Conservation (phyloP, 1,284 basidiomycete species). For the Trichosporon coremiiforme region DNA sequence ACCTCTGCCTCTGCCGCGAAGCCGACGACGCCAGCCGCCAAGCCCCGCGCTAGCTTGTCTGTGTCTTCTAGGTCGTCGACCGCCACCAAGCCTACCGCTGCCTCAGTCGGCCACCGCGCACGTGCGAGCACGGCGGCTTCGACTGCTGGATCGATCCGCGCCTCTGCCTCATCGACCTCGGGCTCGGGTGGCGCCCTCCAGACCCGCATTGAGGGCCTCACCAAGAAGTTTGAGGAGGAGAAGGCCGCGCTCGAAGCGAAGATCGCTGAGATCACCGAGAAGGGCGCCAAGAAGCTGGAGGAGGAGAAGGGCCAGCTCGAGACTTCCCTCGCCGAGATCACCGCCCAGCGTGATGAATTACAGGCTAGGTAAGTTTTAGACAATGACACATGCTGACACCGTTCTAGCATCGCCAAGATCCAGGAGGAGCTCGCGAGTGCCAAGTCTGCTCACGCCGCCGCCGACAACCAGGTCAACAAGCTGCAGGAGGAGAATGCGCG, state of each 20-base stretch:
- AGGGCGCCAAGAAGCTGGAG: constrained; percentile 24
- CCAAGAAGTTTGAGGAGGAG: constrained; percentile 32
- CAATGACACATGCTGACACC: not conserved
- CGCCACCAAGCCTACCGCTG: constrained; percentile 13
- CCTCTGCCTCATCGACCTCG: constrained; percentile 22
- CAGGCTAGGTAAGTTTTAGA: constrained; percentile 37
- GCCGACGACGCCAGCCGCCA: not conserved
- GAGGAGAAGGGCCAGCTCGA: constrained; percentile 35
- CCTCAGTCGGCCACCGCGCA: constrained; percentile 20
- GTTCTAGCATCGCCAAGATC: constrained; percentile 22
- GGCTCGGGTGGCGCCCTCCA: constrained; percentile 28
- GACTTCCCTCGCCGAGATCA: constrained; percentile 32
- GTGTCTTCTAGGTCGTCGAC: constrained; percentile 1
- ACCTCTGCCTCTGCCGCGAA: constrained; percentile 17
- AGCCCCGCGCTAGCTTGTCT: constrained; percentile 8
- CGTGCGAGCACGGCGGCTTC: constrained; percentile 24
- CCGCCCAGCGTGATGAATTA: constrained; percentile 31
- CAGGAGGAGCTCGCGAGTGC: constrained; percentile 24
- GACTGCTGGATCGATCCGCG: constrained; percentile 14
- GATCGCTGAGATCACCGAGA: constrained; percentile 24
- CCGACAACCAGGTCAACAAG: constrained; percentile 26
- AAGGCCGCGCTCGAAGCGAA: constrained; percentile 36
- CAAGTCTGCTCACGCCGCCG: constrained; percentile 21
- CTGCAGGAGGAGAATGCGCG: constrained; percentile 24
- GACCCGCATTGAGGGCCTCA: constrained; percentile 27